These are phyloP conservation scores for Perilla frutescens DNA, from an alignment of 257 asterid genomes.

Conservation along the genomic window DNA sequence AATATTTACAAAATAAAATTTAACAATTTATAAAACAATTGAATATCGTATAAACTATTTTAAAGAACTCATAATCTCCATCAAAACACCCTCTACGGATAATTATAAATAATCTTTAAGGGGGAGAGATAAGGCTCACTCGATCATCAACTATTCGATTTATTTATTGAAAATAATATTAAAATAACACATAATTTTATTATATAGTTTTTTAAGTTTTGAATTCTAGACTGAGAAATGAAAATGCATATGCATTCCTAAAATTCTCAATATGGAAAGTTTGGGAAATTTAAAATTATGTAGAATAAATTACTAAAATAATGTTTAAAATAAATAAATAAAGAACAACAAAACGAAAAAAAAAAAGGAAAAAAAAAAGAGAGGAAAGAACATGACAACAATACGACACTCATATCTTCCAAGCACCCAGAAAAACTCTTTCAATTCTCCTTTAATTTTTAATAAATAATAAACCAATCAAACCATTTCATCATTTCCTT, in stretches of 20 bases:
- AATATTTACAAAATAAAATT: no score
- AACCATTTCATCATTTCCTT: background rate
- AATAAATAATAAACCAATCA: background rate
- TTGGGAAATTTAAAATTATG: background rate
- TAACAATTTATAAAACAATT: no score
- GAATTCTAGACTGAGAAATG: background rate
- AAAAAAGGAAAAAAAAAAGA: background rate
- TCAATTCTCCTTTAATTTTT: slow-evolving; percentile 1
- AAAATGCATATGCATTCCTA: background rate
- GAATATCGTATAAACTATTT: no score
- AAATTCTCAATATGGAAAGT: background rate
- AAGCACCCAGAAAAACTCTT: slow-evolving; percentile 37
- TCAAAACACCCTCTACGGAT: no score
- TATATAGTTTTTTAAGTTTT: no score
- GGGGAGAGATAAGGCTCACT: no score
- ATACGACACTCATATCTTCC: slow-evolving; percentile 6
- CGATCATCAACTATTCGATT: background rate
- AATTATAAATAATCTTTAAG: no score
- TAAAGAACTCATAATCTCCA: no score
- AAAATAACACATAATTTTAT: no score
- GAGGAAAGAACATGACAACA: slow-evolving; percentile 25
- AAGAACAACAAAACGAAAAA: background rate
- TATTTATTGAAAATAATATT: no score
- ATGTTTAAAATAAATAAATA: background rate
- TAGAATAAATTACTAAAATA: background rate